A percentile compares a stretch with the other conserved stretches of the same genome.
These are phyloP conservation scores for Penicillium sp. DNA, from an alignment of 2,329 filamentous ascomycete genomes.

Conservation along the genomic window DNA sequence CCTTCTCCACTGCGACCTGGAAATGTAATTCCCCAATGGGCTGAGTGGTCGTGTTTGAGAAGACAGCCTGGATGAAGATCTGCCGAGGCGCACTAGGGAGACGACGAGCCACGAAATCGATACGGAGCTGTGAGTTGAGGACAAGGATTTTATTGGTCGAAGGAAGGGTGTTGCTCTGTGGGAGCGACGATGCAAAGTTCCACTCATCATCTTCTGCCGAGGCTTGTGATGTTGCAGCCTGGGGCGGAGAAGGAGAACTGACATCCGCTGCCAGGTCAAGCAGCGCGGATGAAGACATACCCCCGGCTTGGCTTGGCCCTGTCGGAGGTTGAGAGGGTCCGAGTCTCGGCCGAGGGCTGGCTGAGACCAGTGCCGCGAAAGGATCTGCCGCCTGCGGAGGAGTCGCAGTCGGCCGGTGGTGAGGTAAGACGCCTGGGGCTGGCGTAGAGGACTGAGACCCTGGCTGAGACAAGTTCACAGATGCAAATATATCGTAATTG, in stretches of 20 bases:
- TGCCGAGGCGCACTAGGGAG: conserved; percentile 48
- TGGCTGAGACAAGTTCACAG: conserved; percentile 44
- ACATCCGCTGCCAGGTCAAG: conserved; percentile 27
- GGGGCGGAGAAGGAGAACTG: conserved; percentile 15
- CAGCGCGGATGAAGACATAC: conserved; percentile 24
- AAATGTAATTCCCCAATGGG: conserved; percentile 77
- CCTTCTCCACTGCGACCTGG: conserved; percentile 89
- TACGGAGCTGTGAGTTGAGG: conserved; percentile 62
- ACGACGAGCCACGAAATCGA: conserved; percentile 66
- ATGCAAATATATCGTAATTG: conserved; percentile 53
- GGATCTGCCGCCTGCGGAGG: conserved; percentile 48
- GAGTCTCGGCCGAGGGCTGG: conserved; percentile 43
- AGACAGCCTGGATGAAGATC: conserved; percentile 68
- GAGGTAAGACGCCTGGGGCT: conserved; percentile 36
- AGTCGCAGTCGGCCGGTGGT: conserved; percentile 26
- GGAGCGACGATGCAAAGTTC: conserved; percentile 84
- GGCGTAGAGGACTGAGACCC: conserved; percentile 47
- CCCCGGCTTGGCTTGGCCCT: conserved; percentile 15
- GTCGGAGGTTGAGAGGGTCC: conserved; percentile 32
- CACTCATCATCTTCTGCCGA: conserved; percentile 75
- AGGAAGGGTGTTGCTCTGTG: conserved; percentile 51
- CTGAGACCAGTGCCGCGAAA: conserved; percentile 54
- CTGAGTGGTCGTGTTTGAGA: conserved; percentile 71
- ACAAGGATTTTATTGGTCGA: conserved; percentile 60
- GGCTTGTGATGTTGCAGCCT: conserved; percentile 29